Evolutionary conservation across 192 early-diverging fungal genomes (phyloP).

Genomic region (Backusella circina): DNA sequence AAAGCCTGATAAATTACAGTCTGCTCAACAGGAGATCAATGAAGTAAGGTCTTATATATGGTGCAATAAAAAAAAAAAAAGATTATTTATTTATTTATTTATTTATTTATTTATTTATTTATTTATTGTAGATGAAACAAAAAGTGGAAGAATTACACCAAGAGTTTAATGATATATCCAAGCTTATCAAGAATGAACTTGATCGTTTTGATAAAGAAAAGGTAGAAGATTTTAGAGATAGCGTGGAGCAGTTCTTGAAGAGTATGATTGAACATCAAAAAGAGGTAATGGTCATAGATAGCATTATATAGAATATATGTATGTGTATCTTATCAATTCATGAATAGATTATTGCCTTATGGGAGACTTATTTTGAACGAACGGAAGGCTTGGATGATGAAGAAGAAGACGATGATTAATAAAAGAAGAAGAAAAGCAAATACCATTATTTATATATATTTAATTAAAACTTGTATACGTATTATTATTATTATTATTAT

Average conservation of each 20-base stretch:
- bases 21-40: constrained; percentile 40
- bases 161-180: constrained; percentile 76
- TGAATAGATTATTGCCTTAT: constrained; percentile 34
- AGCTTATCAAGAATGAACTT: constrained; percentile 67
- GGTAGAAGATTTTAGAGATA: constrained; percentile 74
- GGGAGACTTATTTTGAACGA: constrained; percentile 36
- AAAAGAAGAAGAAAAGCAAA: neutral
- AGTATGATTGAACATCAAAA: constrained; percentile 80
- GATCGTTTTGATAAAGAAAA: constrained; percentile 77
- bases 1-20: constrained; percentile 49
- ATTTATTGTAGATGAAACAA: constrained; percentile 46
- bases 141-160: constrained; percentile 45
- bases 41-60: too few relatives aligned
- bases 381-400: constrained; percentile 29
- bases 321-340: neutral
- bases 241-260: constrained; percentile 68
- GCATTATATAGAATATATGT: neutral
- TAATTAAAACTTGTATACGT: neutral
- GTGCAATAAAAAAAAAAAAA: neutral
- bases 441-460: neutral
- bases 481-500: neutral
- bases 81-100: too few relatives aligned
- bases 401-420: neutral
- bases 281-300: constrained; percentile 40
- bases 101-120: too few relatives aligned